Evolutionary conservation across 164 flowering plant genomes (phyloP), one percentile per base, ranked within the genome.

Genomic region (Macadamia tetraphylla): DNA sequence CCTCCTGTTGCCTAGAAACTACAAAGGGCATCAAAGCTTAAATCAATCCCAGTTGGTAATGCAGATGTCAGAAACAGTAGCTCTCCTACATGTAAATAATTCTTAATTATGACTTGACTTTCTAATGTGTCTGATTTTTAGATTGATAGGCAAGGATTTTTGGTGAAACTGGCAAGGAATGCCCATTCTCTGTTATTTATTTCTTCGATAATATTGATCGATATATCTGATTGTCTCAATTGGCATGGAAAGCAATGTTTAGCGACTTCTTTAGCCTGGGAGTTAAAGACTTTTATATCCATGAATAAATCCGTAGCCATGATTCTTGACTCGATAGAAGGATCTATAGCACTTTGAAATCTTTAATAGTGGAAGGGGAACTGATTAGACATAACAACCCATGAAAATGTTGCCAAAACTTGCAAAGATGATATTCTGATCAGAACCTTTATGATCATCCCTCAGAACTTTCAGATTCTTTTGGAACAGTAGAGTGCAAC

Each of bases 1-100:
- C 90, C 92, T 29, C 97, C 94, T 51, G 94, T 88, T 11, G 97
- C 97, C 18, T 91, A 83, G 70, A 44, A 29, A 32, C 62, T 68
- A 35, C 40, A 35, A 35, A 35, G 64, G 14, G 2, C 4, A 32
- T 14, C 35, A 60, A 44, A 32, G 46, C 40, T 60, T 35, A 42
- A 59, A 35, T 53, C 56, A 61, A 9, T 68, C 44, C 64, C 59
- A 40, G 64, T 53, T 71, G 15, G n/a, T 66, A 61, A 59, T 68
- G 11, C 29, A 30, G 30, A 60, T 32, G 1, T 71, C 60, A 58
- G 49, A 32, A 40, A 59, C 59, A 51, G 58, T 62, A 40, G 17
- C 30, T 29, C 58, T 49, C 42, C 51, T 30, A 56, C 62, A 72
- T 77, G 70, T 72, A 77, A 30, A 76, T 77, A 69, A 42, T 62